phyloP scores from a whole-genome alignment of 1,284 basidiomycete species.

The Ganoderma boninense region DNA sequence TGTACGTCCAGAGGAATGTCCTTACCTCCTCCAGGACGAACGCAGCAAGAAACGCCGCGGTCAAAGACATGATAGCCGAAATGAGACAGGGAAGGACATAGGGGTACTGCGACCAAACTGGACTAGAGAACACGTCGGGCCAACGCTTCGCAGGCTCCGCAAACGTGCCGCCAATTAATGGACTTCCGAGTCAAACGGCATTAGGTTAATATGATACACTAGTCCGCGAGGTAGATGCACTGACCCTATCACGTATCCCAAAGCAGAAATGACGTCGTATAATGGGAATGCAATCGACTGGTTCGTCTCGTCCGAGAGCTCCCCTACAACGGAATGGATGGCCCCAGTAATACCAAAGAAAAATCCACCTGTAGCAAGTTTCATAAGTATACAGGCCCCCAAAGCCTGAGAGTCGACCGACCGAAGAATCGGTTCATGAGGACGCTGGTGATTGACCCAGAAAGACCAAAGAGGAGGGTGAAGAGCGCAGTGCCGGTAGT shows the following conservation, averaged over 20 bases:
- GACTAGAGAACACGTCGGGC: conserved; percentile 52
- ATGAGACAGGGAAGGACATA: conserved; percentile 68
- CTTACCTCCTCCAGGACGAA: conserved; percentile 64
- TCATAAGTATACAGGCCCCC: background rate
- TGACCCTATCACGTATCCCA: conserved; percentile 69
- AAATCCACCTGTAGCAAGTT: conserved; percentile 39
- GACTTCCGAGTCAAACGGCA: conserved; percentile 47
- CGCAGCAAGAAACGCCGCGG: conserved; percentile 49
- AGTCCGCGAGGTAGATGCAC: conserved; percentile 13
- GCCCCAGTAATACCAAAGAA: conserved; percentile 69
- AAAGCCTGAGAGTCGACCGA: conserved; percentile 12
- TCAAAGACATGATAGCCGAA: conserved; percentile 42
- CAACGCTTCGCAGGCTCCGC: conserved; percentile 60
- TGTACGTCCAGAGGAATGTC: conserved; percentile 1
- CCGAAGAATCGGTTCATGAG: conserved; percentile 55
- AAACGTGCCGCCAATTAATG: conserved; percentile 68
- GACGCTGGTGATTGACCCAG: conserved; percentile 54
- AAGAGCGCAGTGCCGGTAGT: conserved; percentile 57
- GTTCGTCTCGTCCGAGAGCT: conserved; percentile 73
- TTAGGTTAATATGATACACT: background rate
- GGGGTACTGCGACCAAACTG: conserved; percentile 58
- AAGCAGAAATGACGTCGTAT: conserved; percentile 66
- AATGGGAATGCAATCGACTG: conserved; percentile 68
- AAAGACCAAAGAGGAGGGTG: conserved; percentile 63
- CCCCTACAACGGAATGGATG: conserved; percentile 66